Evolutionary conservation across 441 rosid species (phyloP).

Genomic region (Gossypium trilobum): DNA sequence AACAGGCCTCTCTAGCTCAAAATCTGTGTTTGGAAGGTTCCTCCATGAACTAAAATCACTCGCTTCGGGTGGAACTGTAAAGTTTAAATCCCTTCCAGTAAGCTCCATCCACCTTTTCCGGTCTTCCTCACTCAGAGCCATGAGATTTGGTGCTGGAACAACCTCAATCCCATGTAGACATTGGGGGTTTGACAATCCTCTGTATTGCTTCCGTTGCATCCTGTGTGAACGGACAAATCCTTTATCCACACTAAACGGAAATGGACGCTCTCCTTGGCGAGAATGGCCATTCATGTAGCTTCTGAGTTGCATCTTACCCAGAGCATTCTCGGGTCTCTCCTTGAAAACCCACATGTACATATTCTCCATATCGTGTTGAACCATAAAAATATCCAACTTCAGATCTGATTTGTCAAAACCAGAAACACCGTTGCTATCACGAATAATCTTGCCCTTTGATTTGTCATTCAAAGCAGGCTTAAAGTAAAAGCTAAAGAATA

Average conservation of each 20-base stretch:
- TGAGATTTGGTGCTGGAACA: slow-evolving; percentile 46
- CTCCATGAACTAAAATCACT: slow-evolving; percentile 60
- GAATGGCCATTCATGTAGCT: slow-evolving; percentile 68
- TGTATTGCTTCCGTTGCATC: slow-evolving; percentile 67
- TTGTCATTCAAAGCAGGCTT: slow-evolving; percentile 56
- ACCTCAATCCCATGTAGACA: slow-evolving; percentile 64
- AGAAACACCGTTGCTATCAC: slow-evolving; percentile 45
- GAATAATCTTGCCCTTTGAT: slow-evolving; percentile 48
- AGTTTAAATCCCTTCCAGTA: slow-evolving; percentile 56
- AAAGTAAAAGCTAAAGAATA: slow-evolving; percentile 60
- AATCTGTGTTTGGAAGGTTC: slow-evolving; percentile 52
- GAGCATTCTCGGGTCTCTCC: slow-evolving; percentile 60
- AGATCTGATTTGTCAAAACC: slow-evolving; percentile 56
- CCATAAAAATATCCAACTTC: slow-evolving; percentile 53
- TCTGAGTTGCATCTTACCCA: slow-evolving; percentile 66
- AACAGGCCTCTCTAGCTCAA: slow-evolving; percentile 50
- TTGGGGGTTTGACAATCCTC: slow-evolving; percentile 66
- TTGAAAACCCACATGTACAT: slow-evolving; percentile 75
- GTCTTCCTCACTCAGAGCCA: slow-evolving; percentile 51
- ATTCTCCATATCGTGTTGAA: slow-evolving; percentile 73
- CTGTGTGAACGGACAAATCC: slow-evolving; percentile 64
- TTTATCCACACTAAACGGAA: slow-evolving; percentile 58
- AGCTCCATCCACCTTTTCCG: slow-evolving; percentile 59
- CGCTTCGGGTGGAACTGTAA: slow-evolving; percentile 48
- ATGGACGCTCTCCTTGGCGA: slow-evolving; percentile 53